phyloP scores from a whole-genome alignment of 2,329 filamentous ascomycete species.

The Venturia aucupariae region DNA sequence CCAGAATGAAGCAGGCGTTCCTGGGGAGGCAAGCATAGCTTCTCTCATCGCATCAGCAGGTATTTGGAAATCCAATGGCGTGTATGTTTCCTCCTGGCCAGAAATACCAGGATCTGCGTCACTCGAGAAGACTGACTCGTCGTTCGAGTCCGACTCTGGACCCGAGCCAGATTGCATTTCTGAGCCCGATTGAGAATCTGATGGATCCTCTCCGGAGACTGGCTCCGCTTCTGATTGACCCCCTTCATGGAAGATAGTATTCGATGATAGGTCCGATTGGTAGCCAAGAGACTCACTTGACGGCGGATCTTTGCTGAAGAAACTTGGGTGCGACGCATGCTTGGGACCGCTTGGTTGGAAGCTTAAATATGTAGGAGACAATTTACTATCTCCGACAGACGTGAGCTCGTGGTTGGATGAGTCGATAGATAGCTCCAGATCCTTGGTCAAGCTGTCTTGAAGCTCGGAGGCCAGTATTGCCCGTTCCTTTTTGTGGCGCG shows the following conservation, averaged over 20 bases:
- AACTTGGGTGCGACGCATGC: not conserved
- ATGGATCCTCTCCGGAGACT: not conserved
- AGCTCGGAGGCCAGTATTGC: too few species aligned
- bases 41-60: constrained; percentile 8
- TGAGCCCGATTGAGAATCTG: not conserved
- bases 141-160: not conserved
- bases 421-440: too few species aligned
- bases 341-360: not conserved
- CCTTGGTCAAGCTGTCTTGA: too few species aligned
- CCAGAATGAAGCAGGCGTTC: constrained; percentile 43
- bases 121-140: not conserved
- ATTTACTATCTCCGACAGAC: not conserved
- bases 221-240: not conserved
- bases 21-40: constrained; percentile 3
- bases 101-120: not conserved
- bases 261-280: not conserved
- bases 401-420: too few species aligned
- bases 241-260: not conserved
- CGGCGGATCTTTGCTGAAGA: not conserved
- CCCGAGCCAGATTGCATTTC: not conserved
- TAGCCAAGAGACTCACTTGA: not conserved
- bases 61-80: constrained; percentile 12
- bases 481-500: too few species aligned
- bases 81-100: not conserved
- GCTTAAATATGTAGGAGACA: not conserved